Evolutionary conservation across 768 basidiomycete species (phyloP), one percentile per base, ranked within the genome.

Genomic region (Daedalea quercina): DNA sequence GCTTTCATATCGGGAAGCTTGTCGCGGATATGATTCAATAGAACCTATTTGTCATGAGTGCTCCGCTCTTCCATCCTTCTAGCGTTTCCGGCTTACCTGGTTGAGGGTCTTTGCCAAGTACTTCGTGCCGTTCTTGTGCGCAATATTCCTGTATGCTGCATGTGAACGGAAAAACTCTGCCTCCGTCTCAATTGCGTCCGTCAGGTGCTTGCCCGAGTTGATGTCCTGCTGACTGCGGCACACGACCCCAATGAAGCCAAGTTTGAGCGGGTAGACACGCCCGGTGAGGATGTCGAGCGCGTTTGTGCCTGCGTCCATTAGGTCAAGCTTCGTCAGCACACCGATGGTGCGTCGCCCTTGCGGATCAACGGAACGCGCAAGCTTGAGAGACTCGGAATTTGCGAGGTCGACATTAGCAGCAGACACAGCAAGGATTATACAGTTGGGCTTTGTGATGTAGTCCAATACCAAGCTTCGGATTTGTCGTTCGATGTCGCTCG

Each of bases 1-100:
- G 96, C 96, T 69, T 99, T 99, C 96, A 99, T 98, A 69, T 99
- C 96, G 0, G 96, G 96, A 34, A 99, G 78, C 70, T 98, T 99
- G 64, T 99, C 96, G 54, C 96, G 84, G 57, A 99, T 98, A 66
- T 99, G 96, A 66, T 90, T 91, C 80, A 99, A 85, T 55, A 99
- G 71, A 28, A 97, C 93, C 90, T 85, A 52, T 19, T 50, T 23
- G 22, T 31, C 28, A 31, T 31, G 28, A 31, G 28, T 11, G 11
- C 28, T 31, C 28, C 28, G 23, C 20, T 20, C 33, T 23, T 37
- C 33, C 9, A 9, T 23, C n/a, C 13, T 13, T 22, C 15, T 47
- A 31, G 17, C 15, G 17, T 47, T 26, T 33, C 43, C 50, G 17
- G 63, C 79, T 47, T 51, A 94, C 94, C 74, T 93, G 89, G 63